phyloP scores from a whole-genome alignment of 805 yeast species.

The Komagataella ulmi region DNA sequence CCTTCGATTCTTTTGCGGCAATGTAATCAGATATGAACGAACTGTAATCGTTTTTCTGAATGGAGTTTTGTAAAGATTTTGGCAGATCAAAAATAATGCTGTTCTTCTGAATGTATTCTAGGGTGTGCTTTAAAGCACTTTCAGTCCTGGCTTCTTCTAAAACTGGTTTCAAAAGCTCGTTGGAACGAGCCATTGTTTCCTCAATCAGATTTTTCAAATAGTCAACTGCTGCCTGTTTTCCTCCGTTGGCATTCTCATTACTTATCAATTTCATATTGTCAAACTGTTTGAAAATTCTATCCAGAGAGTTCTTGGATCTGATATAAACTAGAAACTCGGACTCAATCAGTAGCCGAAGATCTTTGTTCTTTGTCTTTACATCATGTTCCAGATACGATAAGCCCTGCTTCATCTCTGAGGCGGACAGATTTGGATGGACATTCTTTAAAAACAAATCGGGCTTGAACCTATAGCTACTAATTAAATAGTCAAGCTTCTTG shows the following conservation, averaged over 20 bases:
- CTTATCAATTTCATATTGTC: slow-evolving; percentile 13
- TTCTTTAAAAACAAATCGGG: slow-evolving; percentile 40
- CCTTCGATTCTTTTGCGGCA: background rate
- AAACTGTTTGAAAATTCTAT: slow-evolving; percentile 43
- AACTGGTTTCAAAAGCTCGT: slow-evolving; percentile 45
- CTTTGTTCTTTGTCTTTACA: slow-evolving; percentile 33
- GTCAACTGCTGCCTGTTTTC: background rate
- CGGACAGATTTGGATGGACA: slow-evolving; percentile 42
- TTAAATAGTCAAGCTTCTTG: slow-evolving; percentile 25
- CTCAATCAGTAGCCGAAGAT: slow-evolving; percentile 37
- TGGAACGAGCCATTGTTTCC: slow-evolving; percentile 34
- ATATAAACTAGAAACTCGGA: slow-evolving; percentile 53
- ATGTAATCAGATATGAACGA: slow-evolving; percentile 41
- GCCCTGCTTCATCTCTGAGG: slow-evolving; percentile 32
- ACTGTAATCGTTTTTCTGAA: slow-evolving; percentile 41
- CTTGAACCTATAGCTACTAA: slow-evolving; percentile 45
- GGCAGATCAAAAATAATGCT: slow-evolving; percentile 46
- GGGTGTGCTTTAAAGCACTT: slow-evolving; percentile 32
- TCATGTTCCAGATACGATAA: slow-evolving; percentile 34
- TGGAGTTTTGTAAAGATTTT: slow-evolving; percentile 24
- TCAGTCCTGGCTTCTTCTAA: slow-evolving; percentile 35
- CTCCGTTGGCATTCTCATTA: slow-evolving; percentile 5
- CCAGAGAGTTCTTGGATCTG: slow-evolving; percentile 48
- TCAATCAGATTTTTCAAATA: slow-evolving; percentile 23
- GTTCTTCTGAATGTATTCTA: slow-evolving; percentile 37